Percentiles rank a stretch among this genome's conserved stretches.
Evolutionary conservation across 306 rosid genomes (phyloP).

Genomic region (Lagenaria siceraria): DNA sequence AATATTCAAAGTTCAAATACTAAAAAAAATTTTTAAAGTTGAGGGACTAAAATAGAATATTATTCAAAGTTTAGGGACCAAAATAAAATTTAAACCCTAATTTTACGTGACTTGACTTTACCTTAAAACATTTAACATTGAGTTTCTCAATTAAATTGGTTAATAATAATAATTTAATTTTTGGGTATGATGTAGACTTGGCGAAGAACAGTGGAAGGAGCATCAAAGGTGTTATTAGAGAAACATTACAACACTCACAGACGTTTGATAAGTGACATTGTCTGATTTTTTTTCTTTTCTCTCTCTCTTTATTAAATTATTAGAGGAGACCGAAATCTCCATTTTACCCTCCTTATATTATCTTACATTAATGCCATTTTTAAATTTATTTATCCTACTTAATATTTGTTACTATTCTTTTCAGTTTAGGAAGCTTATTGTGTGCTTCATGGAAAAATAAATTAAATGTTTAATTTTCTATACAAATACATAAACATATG

Average conservation of each 20-base stretch:
- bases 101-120: background rate
- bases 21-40: no score
- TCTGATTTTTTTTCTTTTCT: conserved; percentile 1
- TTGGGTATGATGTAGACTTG: conserved; percentile 42
- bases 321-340: background rate
- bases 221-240: conserved; percentile 71
- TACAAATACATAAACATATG: background rate
- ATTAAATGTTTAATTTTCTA: background rate
- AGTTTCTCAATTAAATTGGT: no score
- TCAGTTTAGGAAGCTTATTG: background rate
- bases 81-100: no score
- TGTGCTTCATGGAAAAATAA: background rate
- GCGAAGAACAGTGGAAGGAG: conserved; percentile 72
- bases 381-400: background rate
- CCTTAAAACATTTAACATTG: no score
- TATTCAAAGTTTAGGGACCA: no score
- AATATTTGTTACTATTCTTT: background rate
- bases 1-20: no score
- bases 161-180: no score
- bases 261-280: conserved; percentile 66
- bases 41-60: no score
- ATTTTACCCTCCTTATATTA: background rate
- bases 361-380: no score
- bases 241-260: conserved; percentile 71
- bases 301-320: background rate